Conservation (phyloP, 345 rosid genomes). For the Lepidium didymum region DNA sequence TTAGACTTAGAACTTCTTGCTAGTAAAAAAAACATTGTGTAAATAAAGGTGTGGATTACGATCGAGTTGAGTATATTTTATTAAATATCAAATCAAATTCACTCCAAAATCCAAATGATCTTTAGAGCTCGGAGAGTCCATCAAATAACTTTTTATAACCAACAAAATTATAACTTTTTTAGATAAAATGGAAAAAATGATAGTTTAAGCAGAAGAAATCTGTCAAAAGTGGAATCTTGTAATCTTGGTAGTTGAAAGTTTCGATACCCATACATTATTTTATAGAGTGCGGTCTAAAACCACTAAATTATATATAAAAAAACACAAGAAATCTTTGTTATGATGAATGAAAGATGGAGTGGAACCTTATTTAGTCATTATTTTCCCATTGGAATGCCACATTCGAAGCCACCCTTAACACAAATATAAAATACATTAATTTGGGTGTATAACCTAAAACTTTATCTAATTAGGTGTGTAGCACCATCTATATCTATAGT, state of each 20-base stretch:
- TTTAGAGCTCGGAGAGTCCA: not conserved
- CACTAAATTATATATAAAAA: too few species aligned
- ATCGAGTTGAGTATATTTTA: not conserved
- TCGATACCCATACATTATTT: too few species aligned
- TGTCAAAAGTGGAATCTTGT: too few species aligned
- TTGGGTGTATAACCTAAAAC: too few species aligned
- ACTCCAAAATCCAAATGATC: too few species aligned
- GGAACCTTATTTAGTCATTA: not conserved
- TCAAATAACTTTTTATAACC: not conserved
- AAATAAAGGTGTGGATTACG: not conserved
- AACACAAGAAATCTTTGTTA: not conserved
- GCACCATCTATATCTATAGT: too few species aligned
- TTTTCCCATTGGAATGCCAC: not conserved
- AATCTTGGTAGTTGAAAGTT: too few species aligned
- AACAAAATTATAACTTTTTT: not conserved
- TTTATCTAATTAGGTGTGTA: too few species aligned
- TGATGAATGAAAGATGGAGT: not conserved
- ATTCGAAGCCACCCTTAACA: not conserved
- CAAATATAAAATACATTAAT: not conserved
- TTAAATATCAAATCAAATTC: too few species aligned
- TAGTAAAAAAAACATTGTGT: not conserved
- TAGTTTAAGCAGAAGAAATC: not conserved
- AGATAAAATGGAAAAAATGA: not conserved
- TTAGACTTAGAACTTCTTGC: too few species aligned
- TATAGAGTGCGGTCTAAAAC: too few species aligned